Conservation (phyloP, 2,329 filamentous ascomycete genomes). For the Penicillium sp. region DNA sequence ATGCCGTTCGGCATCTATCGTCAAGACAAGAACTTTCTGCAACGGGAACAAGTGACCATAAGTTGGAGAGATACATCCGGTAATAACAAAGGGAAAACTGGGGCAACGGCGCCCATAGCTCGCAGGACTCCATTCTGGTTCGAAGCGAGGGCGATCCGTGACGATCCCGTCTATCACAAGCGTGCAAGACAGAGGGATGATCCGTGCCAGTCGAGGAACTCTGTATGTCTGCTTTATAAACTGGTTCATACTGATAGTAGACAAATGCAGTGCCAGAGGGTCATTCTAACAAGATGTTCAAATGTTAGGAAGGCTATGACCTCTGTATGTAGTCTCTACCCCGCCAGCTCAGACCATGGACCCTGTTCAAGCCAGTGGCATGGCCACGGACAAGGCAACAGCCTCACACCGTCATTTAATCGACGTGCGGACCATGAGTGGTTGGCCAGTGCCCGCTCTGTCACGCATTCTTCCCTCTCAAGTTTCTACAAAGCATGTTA, state of each 20-base stretch:
- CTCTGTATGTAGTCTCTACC: not conserved
- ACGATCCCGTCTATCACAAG: constrained; percentile 10
- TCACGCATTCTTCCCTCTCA: not conserved
- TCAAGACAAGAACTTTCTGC: not conserved
- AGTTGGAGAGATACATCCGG: not conserved
- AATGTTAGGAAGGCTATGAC: not conserved
- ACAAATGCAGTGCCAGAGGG: not conserved
- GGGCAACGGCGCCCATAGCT: constrained; percentile 12
- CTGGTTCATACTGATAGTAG: too few species aligned
- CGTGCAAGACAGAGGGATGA: not conserved
- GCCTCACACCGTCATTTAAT: constrained; percentile 1
- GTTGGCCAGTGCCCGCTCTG: not conserved
- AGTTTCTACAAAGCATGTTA: too few species aligned
- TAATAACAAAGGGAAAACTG: constrained; percentile 1
- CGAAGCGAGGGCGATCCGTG: constrained; percentile 21
- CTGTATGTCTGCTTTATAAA: not conserved
- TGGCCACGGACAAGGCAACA: not conserved
- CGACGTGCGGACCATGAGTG: not conserved
- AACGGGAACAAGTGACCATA: not conserved
- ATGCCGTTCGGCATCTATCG: constrained; percentile 10
- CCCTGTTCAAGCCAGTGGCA: not conserved
- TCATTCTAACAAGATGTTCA: not conserved
- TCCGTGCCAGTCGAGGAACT: not conserved
- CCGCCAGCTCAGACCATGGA: not conserved
- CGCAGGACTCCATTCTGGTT: constrained; percentile 8